Percentiles rank a stretch among this genome's conserved stretches.
Evolutionary conservation across 805 yeast genomes (phyloP).

Genomic region (Starmerella vaccinii): DNA sequence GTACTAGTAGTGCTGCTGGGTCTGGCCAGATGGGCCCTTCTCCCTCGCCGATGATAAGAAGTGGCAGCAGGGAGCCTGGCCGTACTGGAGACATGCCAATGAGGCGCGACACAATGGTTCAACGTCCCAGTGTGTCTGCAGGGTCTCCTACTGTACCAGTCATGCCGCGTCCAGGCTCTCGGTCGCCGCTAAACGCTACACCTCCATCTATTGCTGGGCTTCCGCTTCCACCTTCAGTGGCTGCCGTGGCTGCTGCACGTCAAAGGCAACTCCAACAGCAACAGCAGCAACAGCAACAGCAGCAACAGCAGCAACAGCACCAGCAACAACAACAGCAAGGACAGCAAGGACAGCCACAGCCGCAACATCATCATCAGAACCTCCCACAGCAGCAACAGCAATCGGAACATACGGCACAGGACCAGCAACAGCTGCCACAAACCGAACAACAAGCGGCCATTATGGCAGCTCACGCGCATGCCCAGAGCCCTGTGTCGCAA

Average conservation of each 20-base stretch:
- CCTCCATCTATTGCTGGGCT: constrained; percentile 25
- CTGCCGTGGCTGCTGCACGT: constrained; percentile 21
- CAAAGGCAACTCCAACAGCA: constrained; percentile 12
- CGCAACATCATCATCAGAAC: constrained; percentile 11
- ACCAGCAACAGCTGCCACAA: constrained; percentile 8
- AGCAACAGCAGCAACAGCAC: constrained; percentile 19
- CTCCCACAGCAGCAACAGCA: constrained; percentile 16
- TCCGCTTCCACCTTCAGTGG: constrained; percentile 26
- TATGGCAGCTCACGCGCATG: background rate
- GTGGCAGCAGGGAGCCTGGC: background rate
- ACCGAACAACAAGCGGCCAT: constrained; percentile 5
- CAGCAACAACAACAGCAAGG: constrained; percentile 16
- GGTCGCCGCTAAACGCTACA: background rate
- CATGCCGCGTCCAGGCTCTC: background rate
- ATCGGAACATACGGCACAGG: too few species aligned
- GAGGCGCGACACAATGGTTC: background rate
- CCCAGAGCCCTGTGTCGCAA: background rate
- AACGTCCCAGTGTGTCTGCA: background rate
- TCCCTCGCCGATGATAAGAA: background rate
- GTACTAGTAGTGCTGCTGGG: background rate
- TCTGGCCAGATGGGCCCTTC: background rate
- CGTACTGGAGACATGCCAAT: background rate
- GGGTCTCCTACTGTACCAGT: background rate
- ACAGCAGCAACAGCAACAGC: constrained; percentile 18
- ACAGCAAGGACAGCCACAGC: constrained; percentile 7